phyloP scores from a whole-genome alignment of 2,329 filamentous ascomycete genomes.

The Stagonosporopsis cucurbitacearum region DNA sequence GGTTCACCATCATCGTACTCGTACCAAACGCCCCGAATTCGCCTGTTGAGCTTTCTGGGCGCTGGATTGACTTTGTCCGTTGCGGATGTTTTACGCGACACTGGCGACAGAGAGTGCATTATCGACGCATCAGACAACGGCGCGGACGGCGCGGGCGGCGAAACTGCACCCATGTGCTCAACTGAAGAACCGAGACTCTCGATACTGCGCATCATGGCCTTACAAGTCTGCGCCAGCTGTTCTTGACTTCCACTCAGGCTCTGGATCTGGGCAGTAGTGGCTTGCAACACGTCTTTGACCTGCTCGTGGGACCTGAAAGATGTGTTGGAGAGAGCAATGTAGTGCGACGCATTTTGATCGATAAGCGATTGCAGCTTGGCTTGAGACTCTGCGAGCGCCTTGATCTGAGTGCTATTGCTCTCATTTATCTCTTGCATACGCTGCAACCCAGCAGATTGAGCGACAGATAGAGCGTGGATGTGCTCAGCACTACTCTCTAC shows the following conservation, averaged over 20 bases:
- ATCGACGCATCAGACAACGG: slow-evolving; percentile 20
- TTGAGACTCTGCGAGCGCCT: slow-evolving; percentile 41
- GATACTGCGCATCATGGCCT: slow-evolving; percentile 39
- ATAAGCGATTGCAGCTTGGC: slow-evolving; percentile 39
- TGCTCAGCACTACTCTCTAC: slow-evolving; percentile 42
- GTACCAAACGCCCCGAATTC: slow-evolving; percentile 48
- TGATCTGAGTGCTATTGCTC: slow-evolving; percentile 44
- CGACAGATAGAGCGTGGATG: slow-evolving; percentile 43
- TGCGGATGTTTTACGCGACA: slow-evolving; percentile 19
- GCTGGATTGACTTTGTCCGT: slow-evolving; percentile 36
- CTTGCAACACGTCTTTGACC: slow-evolving; percentile 34
- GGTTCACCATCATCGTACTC: slow-evolving; percentile 33
- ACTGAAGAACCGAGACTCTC: slow-evolving; percentile 30
- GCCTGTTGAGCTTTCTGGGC: slow-evolving; percentile 42
- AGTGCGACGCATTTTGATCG: slow-evolving; percentile 44
- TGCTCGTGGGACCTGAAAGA: slow-evolving; percentile 41
- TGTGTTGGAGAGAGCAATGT: slow-evolving; percentile 44
- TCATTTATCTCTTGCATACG: slow-evolving; percentile 49
- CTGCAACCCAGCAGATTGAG: slow-evolving; percentile 43
- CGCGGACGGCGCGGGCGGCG: slow-evolving; percentile 3
- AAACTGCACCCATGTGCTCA: slow-evolving; percentile 15
- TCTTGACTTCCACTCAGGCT: slow-evolving; percentile 37
- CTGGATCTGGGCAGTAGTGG: slow-evolving; percentile 38
- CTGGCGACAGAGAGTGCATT: slow-evolving; percentile 17
- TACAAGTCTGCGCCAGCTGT: slow-evolving; percentile 38